Evolutionary conservation across 202 grass and related monocot species (phyloP), one percentile per base, ranked within the genome.

Genomic region (Alloteropsis angusta): DNA sequence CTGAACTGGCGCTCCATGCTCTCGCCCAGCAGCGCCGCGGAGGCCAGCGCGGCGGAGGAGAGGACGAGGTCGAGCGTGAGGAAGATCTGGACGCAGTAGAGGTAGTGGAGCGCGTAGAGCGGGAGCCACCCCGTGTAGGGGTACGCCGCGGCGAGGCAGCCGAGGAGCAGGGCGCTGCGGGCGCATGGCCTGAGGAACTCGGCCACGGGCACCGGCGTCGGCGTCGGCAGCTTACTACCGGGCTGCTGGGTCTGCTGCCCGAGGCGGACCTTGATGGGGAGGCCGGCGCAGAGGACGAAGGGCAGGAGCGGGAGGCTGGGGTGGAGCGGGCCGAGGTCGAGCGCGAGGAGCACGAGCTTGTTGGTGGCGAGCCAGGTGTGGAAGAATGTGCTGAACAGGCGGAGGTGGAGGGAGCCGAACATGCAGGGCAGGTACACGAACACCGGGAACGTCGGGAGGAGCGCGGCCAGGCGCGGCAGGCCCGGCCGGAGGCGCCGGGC

Each of bases 291-390:
- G 71, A 87, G 79, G 43, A 90, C 11, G 84, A 90, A 88, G 0
- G 52, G 79, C 69, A 95, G 70, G 78, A 90, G 56, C 22, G 87
- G 85, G 64, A 92, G 74, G 79, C 74, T 64, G 17, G 83, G 84
- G 45, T 80, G 65, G 75, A 85, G 78, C 42, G 84, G 82, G 70
- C 86, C 89, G 41, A 45, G 49, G 63, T 75, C 80, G 64, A 92
- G 85, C 53, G 86, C 76, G 75, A 87, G 86, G 65, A 90, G 89
- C 64, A 96, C 56, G 78, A 90, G 88, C 77, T 87, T 90, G 69
- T 86, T 86, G 80, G 38, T 5, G 80, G 75, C 39, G 34, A 90
- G 84, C 84, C 88, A 96, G 71, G 84, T 80, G 73, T 86, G 67
- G 80, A 96, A 83, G 84, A 90, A 85, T 64, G 62, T 67, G 46